Percentiles rank a stretch among this genome's conserved stretches.
These are phyloP conservation scores for Colletotrichum sp. DNA, from an alignment of 2,329 filamentous ascomycete species.

Conservation along the genomic window DNA sequence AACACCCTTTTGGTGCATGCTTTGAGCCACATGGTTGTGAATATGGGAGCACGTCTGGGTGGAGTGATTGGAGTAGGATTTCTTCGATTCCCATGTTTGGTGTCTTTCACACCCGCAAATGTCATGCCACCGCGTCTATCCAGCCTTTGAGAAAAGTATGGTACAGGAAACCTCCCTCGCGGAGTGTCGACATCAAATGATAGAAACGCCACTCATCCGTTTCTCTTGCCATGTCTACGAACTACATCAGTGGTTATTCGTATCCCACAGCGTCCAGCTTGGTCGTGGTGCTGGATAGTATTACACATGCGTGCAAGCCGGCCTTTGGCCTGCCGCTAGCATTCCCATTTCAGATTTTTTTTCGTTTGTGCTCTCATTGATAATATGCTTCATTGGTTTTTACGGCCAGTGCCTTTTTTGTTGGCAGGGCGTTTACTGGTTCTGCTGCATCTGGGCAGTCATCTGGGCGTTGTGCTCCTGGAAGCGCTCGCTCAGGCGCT, in stretches of 20 bases:
- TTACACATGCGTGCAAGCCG: constrained; percentile 4
- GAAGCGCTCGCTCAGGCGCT: constrained; percentile 91
- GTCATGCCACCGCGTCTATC: constrained; percentile 5
- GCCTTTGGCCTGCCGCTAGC: not conserved
- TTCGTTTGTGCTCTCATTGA: not conserved
- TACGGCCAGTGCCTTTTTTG: not conserved
- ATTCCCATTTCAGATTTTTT: not conserved
- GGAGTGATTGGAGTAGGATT: not conserved
- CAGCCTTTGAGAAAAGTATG: constrained; percentile 1
- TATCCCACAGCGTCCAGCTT: not conserved
- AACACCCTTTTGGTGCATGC: not conserved
- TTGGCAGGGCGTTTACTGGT: constrained; percentile 37
- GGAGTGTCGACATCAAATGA: not conserved
- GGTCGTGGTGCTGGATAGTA: constrained; percentile 10
- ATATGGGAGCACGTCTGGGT: not conserved
- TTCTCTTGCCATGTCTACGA: not conserved
- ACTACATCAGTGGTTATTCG: not conserved
- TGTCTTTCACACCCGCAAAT: not conserved
- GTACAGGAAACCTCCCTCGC: constrained; percentile 8
- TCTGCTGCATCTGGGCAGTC: constrained; percentile 56
- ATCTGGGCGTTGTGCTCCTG: constrained; percentile 69
- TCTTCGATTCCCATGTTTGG: not conserved
- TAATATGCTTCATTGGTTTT: not conserved
- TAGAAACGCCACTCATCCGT: not conserved
- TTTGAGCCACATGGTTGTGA: not conserved